phyloP scores from a whole-genome alignment of 1,284 basidiomycete species.

The Rhizoctonia solani region DNA sequence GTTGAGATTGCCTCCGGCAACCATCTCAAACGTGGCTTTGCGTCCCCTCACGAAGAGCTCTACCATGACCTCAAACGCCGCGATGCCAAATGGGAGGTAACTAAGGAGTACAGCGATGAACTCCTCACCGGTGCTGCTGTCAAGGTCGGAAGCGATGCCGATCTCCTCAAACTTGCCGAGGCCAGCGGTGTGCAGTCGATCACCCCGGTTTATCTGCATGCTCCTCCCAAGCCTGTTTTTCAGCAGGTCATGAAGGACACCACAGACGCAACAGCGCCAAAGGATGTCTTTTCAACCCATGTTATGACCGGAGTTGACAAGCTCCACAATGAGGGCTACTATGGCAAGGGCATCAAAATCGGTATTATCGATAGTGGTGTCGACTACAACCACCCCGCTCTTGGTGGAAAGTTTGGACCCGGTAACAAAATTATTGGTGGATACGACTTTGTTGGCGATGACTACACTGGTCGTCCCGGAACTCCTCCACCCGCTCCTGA shows the following conservation, averaged over 20 bases:
- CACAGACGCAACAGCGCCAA: constrained; percentile 4
- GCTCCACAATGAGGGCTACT: constrained; percentile 50
- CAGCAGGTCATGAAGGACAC: neutral
- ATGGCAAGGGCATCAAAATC: constrained; percentile 52
- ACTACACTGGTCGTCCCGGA: neutral
- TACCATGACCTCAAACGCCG: constrained; percentile 18
- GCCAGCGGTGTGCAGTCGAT: constrained; percentile 16
- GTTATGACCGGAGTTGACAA: constrained; percentile 45
- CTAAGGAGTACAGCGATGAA: neutral
- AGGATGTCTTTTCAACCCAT: constrained; percentile 37
- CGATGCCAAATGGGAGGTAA: neutral
- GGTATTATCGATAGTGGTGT: constrained; percentile 52
- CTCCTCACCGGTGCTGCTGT: constrained; percentile 20
- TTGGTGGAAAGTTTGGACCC: constrained; percentile 51
- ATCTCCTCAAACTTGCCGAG: constrained; percentile 7
- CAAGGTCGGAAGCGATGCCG: constrained; percentile 11
- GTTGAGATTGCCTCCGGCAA: neutral
- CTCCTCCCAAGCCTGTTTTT: constrained; percentile 5
- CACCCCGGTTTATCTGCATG: neutral
- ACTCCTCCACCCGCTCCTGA: neutral
- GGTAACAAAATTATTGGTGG: constrained; percentile 48
- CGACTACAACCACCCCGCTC: constrained; percentile 51
- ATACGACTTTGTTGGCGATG: constrained; percentile 51
- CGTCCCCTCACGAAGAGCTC: constrained; percentile 16
- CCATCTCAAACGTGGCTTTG: constrained; percentile 29